These are phyloP conservation scores for Pelargonium nanum DNA, from an alignment of 345 rosid genomes.

Conservation along the genomic window DNA sequence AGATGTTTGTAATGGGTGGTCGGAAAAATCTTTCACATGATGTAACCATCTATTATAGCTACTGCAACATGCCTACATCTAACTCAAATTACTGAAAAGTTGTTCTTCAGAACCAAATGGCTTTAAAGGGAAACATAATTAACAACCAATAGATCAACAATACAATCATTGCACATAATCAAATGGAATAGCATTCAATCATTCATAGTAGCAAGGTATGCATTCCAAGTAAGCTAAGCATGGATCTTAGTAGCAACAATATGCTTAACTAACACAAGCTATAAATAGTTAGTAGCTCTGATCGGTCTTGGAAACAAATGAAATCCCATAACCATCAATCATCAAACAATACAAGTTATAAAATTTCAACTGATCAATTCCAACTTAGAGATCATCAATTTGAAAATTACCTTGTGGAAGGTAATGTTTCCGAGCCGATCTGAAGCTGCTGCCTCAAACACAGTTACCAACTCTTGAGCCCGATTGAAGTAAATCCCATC, in stretches of 20 bases:
- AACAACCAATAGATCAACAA: too few relatives aligned
- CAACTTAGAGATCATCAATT: neutral
- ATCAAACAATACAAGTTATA: neutral
- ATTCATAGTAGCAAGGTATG: too few relatives aligned
- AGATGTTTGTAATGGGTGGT: too few relatives aligned
- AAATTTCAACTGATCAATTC: neutral
- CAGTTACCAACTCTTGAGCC: conserved; percentile 54
- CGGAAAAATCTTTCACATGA: too few relatives aligned
- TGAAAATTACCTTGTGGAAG: conserved; percentile 56
- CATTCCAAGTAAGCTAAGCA: neutral
- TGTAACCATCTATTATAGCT: too few relatives aligned
- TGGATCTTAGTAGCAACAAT: neutral
- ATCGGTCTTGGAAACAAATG: too few relatives aligned
- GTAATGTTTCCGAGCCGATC: conserved; percentile 73
- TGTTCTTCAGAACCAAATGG: neutral
- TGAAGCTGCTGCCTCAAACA: conserved; percentile 82
- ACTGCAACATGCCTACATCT: too few relatives aligned
- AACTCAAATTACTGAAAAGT: neutral
- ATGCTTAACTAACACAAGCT: too few relatives aligned
- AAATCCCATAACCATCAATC: neutral
- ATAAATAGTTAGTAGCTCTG: too few relatives aligned
- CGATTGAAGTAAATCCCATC: conserved; percentile 95
- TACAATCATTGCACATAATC: too few relatives aligned
- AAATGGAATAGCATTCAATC: too few relatives aligned
- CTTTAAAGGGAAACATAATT: too few relatives aligned